Percentiles rank a stretch among this genome's conserved stretches.
Evolutionary conservation across 257 asterid genomes (phyloP).

Genomic region (Nicotiana sylvestris): DNA sequence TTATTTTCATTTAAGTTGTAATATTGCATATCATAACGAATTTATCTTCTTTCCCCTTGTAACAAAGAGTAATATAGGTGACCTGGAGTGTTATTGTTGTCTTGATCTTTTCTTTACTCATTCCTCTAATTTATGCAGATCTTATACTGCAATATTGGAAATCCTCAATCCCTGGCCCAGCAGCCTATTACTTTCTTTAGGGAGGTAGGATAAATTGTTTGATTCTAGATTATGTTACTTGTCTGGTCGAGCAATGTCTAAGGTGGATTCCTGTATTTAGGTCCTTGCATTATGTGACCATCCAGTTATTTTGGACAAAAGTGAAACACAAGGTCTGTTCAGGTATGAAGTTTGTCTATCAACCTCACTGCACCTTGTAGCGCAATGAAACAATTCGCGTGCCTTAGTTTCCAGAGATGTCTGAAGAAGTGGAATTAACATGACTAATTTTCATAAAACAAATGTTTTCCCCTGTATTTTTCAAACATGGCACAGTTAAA

Average conservation of each 20-base stretch:
- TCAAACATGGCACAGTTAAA: neutral
- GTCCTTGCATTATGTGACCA: constrained; percentile 94
- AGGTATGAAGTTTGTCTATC: constrained; percentile 42
- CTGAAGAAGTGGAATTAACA: neutral
- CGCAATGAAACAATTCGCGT: neutral
- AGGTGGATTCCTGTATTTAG: constrained; percentile 29
- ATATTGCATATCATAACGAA: neutral
- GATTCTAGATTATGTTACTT: neutral
- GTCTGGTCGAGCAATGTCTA: neutral
- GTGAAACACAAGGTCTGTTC: constrained; percentile 83
- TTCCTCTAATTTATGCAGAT: constrained; percentile 43
- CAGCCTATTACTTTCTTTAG: constrained; percentile 92
- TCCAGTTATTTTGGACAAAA: constrained; percentile 82
- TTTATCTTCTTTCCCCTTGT: neutral
- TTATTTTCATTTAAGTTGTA: neutral
- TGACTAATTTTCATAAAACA: neutral
- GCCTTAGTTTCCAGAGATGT: neutral
- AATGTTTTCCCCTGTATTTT: neutral
- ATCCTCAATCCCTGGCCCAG: constrained; percentile 93
- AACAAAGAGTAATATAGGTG: neutral
- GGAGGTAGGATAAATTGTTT: constrained; percentile 56
- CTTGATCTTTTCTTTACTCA: neutral
- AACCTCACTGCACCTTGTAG: neutral
- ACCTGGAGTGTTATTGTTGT: neutral
- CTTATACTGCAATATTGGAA: constrained; percentile 86